Percentiles rank a stretch among this genome's conserved stretches.
phyloP scores from a whole-genome alignment of 192 early-diverging fungal species.

The Cladochytrium replicatum region DNA sequence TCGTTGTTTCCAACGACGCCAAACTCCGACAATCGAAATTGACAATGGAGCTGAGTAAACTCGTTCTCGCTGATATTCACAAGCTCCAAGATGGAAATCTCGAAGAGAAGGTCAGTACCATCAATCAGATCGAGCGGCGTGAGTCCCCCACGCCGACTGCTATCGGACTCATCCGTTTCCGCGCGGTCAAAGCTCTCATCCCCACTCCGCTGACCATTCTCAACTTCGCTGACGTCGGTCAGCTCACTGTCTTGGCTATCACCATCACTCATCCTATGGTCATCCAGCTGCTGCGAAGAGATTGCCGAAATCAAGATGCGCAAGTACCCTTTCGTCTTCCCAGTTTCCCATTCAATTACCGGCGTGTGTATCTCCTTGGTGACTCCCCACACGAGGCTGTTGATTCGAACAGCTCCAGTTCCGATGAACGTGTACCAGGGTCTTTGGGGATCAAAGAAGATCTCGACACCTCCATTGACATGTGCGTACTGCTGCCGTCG shows the following conservation, averaged over 20 bases:
- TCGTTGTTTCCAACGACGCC: constrained; percentile 32
- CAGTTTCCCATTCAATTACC: constrained; percentile 4
- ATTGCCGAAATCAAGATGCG: constrained; percentile 6
- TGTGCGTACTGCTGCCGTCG: not conserved
- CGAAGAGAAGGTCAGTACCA: constrained; percentile 48
- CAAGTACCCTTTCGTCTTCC: constrained; percentile 1
- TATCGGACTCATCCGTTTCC: constrained; percentile 6
- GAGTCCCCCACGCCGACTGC: not conserved
- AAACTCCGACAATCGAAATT: constrained; percentile 60
- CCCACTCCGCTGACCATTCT: not conserved
- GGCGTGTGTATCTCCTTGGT: constrained; percentile 2
- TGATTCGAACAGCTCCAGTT: constrained; percentile 7
- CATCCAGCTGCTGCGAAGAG: not conserved
- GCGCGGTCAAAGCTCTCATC: constrained; percentile 4
- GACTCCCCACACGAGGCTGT: constrained; percentile 11
- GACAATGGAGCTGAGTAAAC: constrained; percentile 60
- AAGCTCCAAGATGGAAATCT: constrained; percentile 48
- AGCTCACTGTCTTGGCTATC: not conserved
- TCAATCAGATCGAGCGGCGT: constrained; percentile 21
- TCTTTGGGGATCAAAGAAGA: too few relatives aligned
- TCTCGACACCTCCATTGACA: too few relatives aligned
- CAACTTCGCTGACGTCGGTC: constrained; percentile 1
- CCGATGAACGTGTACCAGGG: constrained; percentile 22
- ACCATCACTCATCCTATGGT: constrained; percentile 2
- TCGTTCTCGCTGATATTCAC: constrained; percentile 47